Percentiles rank a stretch among this genome's conserved stretches.
phyloP scores from a whole-genome alignment of 164 flowering plant species.

The Umbilicus rupestris region DNA sequence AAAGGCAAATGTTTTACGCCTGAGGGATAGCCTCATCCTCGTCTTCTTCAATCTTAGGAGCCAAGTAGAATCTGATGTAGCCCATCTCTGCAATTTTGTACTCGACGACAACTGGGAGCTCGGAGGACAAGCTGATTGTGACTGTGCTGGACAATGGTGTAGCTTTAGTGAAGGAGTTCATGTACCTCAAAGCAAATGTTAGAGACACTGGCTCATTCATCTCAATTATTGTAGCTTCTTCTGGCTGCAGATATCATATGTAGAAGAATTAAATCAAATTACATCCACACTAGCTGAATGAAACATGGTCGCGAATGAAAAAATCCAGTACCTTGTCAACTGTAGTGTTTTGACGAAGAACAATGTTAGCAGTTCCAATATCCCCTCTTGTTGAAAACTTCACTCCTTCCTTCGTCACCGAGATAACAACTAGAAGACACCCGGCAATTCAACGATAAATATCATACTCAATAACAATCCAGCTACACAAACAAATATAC shows the following conservation, averaged over 20 bases:
- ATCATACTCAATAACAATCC: neutral
- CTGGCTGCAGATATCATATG: constrained; percentile 4
- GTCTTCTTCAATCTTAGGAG: constrained; percentile 31
- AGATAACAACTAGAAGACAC: constrained; percentile 6
- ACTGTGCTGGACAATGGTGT: constrained; percentile 16
- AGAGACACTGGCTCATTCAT: constrained; percentile 12
- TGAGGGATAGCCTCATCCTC: constrained; percentile 11
- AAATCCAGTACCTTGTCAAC: constrained; percentile 6
- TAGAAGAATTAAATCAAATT: neutral
- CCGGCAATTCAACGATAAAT: too few relatives aligned
- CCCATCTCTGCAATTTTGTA: constrained; percentile 35
- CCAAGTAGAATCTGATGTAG: constrained; percentile 25
- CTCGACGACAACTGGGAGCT: constrained; percentile 31
- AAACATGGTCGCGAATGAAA: neutral
- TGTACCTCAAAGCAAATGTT: constrained; percentile 12
- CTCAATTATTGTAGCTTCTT: constrained; percentile 10
- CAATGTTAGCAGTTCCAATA: constrained; percentile 12
- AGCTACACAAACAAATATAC: neutral
- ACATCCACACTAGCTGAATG: neutral
- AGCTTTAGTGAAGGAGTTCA: constrained; percentile 12
- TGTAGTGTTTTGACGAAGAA: constrained; percentile 6
- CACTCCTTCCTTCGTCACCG: constrained; percentile 13
- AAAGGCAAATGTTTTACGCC: neutral
- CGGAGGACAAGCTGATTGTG: constrained; percentile 26
- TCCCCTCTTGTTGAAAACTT: constrained; percentile 11